These are phyloP conservation scores for Stagonosporopsis cucurbitacearum DNA, from an alignment of 2,329 filamentous ascomycete species.

Conservation along the genomic window DNA sequence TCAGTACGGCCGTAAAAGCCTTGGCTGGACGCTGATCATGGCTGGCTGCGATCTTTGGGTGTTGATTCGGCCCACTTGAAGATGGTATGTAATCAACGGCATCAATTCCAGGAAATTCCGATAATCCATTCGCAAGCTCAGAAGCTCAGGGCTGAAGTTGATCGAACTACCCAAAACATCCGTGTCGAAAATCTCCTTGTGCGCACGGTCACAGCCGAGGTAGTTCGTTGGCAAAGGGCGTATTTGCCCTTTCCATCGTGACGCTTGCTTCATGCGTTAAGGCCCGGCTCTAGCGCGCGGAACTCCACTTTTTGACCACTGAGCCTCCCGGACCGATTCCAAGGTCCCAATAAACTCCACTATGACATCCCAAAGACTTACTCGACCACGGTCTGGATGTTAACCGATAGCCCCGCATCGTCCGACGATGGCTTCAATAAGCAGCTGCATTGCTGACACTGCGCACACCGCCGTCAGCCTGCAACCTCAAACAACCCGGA, in stretches of 20 bases:
- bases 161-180: not conserved
- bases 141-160: not conserved
- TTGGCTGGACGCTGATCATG: not conserved
- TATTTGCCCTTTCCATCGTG: not conserved
- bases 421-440: not conserved
- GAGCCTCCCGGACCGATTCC: not conserved
- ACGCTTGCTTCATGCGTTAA: conserved; percentile 5
- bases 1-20: not conserved
- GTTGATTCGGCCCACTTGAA: not conserved
- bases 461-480: not conserved
- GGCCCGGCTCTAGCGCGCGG: conserved; percentile 5
- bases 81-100: not conserved
- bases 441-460: not conserved
- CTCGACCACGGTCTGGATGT: not conserved
- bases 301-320: not conserved
- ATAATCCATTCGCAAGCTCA: not conserved
- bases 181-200: not conserved
- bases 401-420: conserved; percentile 1
- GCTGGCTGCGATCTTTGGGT: not conserved
- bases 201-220: not conserved
- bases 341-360: conserved; percentile 7
- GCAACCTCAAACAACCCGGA: not conserved
- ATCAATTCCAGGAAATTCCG: not conserved
- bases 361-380: conserved; percentile 5
- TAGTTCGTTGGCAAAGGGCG: not conserved